Evolutionary conservation across 1,284 basidiomycete species (phyloP), one percentile per base, ranked within the genome.

Genomic region (Puccinia hordei): DNA sequence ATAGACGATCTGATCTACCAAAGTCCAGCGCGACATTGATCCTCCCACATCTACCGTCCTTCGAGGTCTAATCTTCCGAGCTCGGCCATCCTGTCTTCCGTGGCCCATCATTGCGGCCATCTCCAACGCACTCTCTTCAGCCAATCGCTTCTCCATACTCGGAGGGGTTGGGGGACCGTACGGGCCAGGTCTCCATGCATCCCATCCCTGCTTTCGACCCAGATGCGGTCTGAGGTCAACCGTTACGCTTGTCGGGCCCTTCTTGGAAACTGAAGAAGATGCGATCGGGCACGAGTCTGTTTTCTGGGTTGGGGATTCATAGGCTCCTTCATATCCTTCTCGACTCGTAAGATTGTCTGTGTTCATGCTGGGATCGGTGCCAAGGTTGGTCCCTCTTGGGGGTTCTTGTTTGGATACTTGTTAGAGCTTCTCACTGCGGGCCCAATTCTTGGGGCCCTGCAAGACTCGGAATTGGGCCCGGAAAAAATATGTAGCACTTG

Each of bases 31-130:
- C 17, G 68, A 53, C 66, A 80, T 80, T 9, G 66, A 72, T 19
- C 77, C 77, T 15, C 77, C 77, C n/a, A 80, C 57, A 73, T 80
- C 77, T 0, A 80, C 77, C 9, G 77, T 80, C 35, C 77, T 53
- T 12, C 77, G 49, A n/a, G 77, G 77, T n/a, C 77, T 55, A 53
- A 80, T 80, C 35, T 80, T 80, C 17, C 77, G 51, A 19, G 77
- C 77, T 6, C 77, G 66, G 44, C 77, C 77, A 61, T 80, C 77
- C 33, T 80, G 77, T 24, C 77, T 33, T 41, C 77, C 77, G 30
- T 80, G 77, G 15, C 77, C 77, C 68, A 69, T 71, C 41, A 72
- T 61, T 5, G 77, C 77, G 27, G 77, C 77, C 77, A 73, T 73
- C 30, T 80, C 77, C 24, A 80, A 41, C 10, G 77, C 77, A 41